Evolutionary conservation across 2,329 filamentous ascomycete genomes (phyloP).

Genomic region (Monilinia vaccinii-corymbosi): DNA sequence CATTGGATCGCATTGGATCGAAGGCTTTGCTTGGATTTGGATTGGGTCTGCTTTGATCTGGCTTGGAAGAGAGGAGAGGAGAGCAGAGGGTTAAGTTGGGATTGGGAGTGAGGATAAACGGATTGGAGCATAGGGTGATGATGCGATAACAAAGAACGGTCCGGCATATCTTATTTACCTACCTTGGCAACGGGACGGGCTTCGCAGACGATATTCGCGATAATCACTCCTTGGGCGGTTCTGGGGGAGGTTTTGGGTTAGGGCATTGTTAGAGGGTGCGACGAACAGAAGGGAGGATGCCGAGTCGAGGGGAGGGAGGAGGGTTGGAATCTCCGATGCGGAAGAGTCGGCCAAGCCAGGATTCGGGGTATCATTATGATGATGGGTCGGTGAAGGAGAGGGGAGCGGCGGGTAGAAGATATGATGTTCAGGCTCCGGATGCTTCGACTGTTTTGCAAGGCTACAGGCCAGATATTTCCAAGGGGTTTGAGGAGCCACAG

Average conservation of each 20-base stretch:
- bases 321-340: neutral
- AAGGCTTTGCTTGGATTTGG: too few relatives aligned
- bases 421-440: conserved; percentile 6
- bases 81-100: neutral
- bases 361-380: neutral
- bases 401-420: neutral
- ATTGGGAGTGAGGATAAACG: neutral
- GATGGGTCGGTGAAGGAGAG: neutral
- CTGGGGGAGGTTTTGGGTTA: neutral
- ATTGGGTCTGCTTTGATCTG: too few relatives aligned
- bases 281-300: conserved; percentile 1
- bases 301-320: neutral
- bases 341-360: conserved; percentile 5
- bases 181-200: neutral
- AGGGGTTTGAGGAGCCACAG: conserved; percentile 44
- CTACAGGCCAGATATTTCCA: conserved; percentile 47
- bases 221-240: neutral
- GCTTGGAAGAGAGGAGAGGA: too few relatives aligned
- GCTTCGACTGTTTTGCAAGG: conserved; percentile 44
- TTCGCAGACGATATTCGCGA: neutral
- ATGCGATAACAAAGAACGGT: conserved; percentile 6
- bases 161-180: neutral
- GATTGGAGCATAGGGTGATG: neutral
- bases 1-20: too few relatives aligned
- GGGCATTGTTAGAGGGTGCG: neutral